Conservation (phyloP, 129 eudicot genomes). For the Scalesia atractyloides region DNA sequence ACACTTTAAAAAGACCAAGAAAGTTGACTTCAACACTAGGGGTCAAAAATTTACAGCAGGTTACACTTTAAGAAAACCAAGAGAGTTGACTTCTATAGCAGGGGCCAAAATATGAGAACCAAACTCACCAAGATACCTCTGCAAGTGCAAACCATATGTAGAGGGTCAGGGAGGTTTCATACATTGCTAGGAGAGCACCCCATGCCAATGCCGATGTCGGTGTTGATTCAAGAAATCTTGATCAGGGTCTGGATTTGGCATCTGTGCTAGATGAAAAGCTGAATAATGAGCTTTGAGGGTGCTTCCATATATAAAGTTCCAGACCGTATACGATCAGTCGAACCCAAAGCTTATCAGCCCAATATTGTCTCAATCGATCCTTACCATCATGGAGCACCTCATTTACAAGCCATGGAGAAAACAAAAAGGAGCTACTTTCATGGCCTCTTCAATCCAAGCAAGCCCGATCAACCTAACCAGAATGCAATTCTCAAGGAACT, state of each 20-base stretch:
- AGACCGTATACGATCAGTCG: not conserved
- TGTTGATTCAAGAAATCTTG: not conserved
- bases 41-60: not conserved
- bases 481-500: no score
- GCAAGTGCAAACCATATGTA: not conserved
- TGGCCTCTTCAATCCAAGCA: no score
- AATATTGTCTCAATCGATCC: no score
- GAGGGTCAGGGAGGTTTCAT: not conserved
- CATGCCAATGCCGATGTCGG: not conserved
- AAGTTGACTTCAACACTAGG: not conserved
- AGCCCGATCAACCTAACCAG: no score
- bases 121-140: not conserved
- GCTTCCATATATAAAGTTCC: slow-evolving; percentile 40
- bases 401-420: no score
- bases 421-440: no score
- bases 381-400: no score
- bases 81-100: not conserved
- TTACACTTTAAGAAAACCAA: not conserved
- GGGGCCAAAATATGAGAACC: not conserved
- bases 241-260: slow-evolving; percentile 11
- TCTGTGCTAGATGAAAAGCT: not conserved
- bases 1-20: slow-evolving; percentile 1
- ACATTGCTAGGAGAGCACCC: slow-evolving; percentile 6
- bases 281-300: not conserved
- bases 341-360: no score